phyloP scores from a whole-genome alignment of 495 filamentous ascomycete genomes.

The Achaetomiella virescens region DNA sequence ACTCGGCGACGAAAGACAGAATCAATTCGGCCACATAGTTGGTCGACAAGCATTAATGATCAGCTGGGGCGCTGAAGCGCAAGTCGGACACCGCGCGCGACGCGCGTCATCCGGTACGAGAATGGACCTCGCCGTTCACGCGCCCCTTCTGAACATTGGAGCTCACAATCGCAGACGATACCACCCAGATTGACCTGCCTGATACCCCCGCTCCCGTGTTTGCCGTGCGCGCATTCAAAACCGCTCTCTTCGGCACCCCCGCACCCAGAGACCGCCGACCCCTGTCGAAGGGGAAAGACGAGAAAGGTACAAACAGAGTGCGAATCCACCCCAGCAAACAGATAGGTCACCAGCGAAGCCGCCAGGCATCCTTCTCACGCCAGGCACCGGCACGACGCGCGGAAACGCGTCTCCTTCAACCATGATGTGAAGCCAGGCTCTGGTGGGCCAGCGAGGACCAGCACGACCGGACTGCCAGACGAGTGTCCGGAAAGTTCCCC shows the following conservation, averaged over 20 bases:
- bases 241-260: conserved; percentile 84
- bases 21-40: neutral
- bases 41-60: too few relatives aligned
- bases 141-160: conserved; percentile 9
- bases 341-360: conserved; percentile 41
- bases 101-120: conserved; percentile 24
- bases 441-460: conserved; percentile 26
- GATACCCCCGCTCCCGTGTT: conserved; percentile 93
- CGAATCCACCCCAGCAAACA: neutral
- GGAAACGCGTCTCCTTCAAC: conserved; percentile 88
- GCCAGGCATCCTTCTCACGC: conserved; percentile 73
- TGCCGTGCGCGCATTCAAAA: conserved; percentile 86
- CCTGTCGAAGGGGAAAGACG: conserved; percentile 1
- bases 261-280: conserved; percentile 33
- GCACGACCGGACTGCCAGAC: conserved; percentile 45
- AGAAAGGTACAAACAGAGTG: conserved; percentile 26
- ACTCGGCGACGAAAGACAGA: neutral
- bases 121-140: neutral
- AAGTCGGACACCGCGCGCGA: conserved; percentile 27
- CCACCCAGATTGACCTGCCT: conserved; percentile 57
- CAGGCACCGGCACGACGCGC: conserved; percentile 68
- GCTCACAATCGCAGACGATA: conserved; percentile 33
- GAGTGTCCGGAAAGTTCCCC: conserved; percentile 54
- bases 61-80: conserved; percentile 50
- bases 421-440: conserved; percentile 47